Conservation (phyloP, 106 monocot species). For the Ottelia alismoides region DNA sequence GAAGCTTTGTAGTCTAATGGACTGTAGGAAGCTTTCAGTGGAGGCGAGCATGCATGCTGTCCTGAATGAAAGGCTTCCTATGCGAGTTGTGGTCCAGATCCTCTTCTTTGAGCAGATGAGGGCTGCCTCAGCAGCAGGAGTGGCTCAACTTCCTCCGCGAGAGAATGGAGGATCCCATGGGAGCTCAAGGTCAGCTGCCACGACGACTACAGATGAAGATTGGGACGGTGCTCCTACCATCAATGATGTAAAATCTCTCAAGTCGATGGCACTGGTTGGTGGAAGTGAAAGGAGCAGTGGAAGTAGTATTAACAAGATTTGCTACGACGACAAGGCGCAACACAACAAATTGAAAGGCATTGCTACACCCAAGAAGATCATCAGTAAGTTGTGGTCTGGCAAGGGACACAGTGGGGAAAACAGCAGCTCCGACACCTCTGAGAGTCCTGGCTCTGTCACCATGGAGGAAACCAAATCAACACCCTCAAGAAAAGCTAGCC, state of each 20-base stretch:
- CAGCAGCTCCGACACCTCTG: slow-evolving; percentile 74
- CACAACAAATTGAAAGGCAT: slow-evolving; percentile 31
- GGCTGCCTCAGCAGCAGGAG: slow-evolving; percentile 16
- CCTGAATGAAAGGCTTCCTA: slow-evolving; percentile 88
- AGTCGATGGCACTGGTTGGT: slow-evolving; percentile 17
- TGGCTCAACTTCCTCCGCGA: slow-evolving; percentile 2
- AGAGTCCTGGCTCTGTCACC: slow-evolving; percentile 37
- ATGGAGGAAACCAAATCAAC: slow-evolving; percentile 49
- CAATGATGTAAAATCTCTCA: slow-evolving; percentile 31
- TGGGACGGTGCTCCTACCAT: slow-evolving; percentile 24
- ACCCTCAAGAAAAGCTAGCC: slow-evolving; percentile 38
- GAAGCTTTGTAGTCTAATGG: slow-evolving; percentile 62
- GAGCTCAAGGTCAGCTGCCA: slow-evolving; percentile 53
- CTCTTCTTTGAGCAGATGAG: slow-evolving; percentile 80
- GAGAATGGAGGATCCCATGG: slow-evolving; percentile 41
- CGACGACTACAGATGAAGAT: slow-evolving; percentile 56
- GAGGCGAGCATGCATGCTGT: slow-evolving; percentile 75
- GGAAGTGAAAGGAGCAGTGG: slow-evolving; percentile 17
- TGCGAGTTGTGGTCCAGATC: slow-evolving; percentile 72
- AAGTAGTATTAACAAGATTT: slow-evolving; percentile 12
- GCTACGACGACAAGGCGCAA: slow-evolving; percentile 6
- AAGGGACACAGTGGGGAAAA: slow-evolving; percentile 38
- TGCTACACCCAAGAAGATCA: slow-evolving; percentile 37
- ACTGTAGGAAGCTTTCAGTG: slow-evolving; percentile 63
- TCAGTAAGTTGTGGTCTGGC: slow-evolving; percentile 46